Conservation (phyloP, 192 early-diverging fungal species). For the Coemansia reversa region DNA sequence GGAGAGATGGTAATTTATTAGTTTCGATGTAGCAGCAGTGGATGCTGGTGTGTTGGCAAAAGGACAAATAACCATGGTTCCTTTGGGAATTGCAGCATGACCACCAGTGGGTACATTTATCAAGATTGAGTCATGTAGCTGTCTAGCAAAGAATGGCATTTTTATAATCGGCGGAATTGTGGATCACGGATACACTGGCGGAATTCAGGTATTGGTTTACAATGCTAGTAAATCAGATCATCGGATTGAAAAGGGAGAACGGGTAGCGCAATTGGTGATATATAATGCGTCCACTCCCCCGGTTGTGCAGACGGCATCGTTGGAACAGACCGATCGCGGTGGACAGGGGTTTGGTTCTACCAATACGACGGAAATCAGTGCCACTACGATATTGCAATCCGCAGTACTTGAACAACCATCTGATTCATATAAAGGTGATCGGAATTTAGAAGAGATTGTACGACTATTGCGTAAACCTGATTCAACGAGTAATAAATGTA, state of each 20-base stretch:
- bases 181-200: background rate
- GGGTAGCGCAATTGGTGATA: constrained; percentile 1
- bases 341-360: background rate
- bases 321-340: background rate
- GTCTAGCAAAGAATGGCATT: background rate
- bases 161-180: background rate
- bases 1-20: no score
- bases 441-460: background rate
- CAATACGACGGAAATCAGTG: background rate
- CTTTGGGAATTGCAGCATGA: background rate
- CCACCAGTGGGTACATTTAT: background rate
- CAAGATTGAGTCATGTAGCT: background rate
- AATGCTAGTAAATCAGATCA: background rate
- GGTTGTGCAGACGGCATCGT: background rate
- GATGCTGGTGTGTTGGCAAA: background rate
- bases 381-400: background rate
- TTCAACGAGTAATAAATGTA: background rate
- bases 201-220: constrained; percentile 3
- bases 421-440: background rate
- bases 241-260: background rate
- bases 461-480: background rate
- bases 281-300: background rate
- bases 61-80: background rate
- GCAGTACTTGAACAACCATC: background rate
- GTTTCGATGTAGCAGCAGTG: background rate